phyloP scores from a whole-genome alignment of 371 early-diverging fungal genomes.

The Syncephalis fuscata region DNA sequence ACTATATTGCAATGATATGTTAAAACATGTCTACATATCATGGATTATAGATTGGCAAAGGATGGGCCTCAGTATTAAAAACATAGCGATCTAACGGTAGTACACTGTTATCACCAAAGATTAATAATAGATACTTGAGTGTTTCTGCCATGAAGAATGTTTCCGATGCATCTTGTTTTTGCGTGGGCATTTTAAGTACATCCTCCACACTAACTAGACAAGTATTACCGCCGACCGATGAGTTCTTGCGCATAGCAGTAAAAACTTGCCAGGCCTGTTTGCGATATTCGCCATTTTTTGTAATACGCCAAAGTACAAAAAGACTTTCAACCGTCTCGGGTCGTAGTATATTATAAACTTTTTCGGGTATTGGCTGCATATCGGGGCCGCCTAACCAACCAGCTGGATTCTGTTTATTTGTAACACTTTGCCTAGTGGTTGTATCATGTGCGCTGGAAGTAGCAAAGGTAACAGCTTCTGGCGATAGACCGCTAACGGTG shows the following conservation, averaged over 20 bases:
- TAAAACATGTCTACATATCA: too few relatives aligned
- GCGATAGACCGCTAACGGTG: slow-evolving; percentile 60
- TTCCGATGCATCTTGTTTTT: slow-evolving; percentile 47
- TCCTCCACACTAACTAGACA: too few relatives aligned
- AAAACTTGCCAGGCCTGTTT: slow-evolving; percentile 88
- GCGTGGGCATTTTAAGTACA: too few relatives aligned
- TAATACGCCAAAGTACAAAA: slow-evolving; percentile 67
- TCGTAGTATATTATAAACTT: slow-evolving; percentile 52
- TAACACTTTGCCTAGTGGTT: too few relatives aligned
- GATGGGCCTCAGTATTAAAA: slow-evolving; percentile 81
- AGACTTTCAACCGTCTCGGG: slow-evolving; percentile 86
- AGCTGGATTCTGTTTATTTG: too few relatives aligned
- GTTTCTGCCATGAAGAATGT: slow-evolving; percentile 79
- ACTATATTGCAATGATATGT: too few relatives aligned
- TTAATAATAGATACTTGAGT: slow-evolving; percentile 83
- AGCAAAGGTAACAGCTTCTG: slow-evolving; percentile 50
- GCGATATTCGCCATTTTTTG: slow-evolving; percentile 62
- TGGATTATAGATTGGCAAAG: slow-evolving; percentile 42
- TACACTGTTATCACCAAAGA: slow-evolving; percentile 44
- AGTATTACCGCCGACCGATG: too few relatives aligned
- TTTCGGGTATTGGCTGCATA: slow-evolving; percentile 35
- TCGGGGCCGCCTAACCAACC: too few relatives aligned
- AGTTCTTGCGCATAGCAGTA: slow-evolving; percentile 26
- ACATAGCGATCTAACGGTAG: slow-evolving; percentile 72
- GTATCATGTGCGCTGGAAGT: too few relatives aligned